These are phyloP conservation scores for Leccinum broughii DNA, from an alignment of 768 basidiomycete species.

Conservation along the genomic window DNA sequence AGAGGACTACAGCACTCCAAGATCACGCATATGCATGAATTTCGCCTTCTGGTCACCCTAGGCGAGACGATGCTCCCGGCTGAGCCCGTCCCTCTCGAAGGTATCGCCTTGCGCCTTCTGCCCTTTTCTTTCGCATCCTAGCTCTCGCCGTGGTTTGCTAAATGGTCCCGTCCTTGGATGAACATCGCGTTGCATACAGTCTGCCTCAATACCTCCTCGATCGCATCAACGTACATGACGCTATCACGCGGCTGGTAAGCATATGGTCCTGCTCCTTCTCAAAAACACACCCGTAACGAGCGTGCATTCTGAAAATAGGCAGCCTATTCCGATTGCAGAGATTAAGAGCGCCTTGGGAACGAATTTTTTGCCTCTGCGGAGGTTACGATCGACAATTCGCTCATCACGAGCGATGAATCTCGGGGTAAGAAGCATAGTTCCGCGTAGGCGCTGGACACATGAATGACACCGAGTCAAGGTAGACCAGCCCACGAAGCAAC, in stretches of 20 bases:
- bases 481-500: conserved; percentile 18
- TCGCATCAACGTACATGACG: conserved; percentile 29
- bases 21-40: neutral
- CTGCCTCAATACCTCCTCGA: conserved; percentile 27
- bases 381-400: conserved; percentile 24
- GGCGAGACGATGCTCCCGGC: conserved; percentile 4
- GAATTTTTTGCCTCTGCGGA: conserved; percentile 29
- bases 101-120: conserved; percentile 11
- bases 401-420: conserved; percentile 23
- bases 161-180: conserved; percentile 14
- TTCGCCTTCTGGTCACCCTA: neutral
- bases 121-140: neutral
- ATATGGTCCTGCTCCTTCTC: neutral
- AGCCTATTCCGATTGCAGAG: conserved; percentile 27
- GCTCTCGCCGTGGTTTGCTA: neutral
- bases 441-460: neutral
- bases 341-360: conserved; percentile 27
- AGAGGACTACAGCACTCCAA: neutral
- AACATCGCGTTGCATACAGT: conserved; percentile 15
- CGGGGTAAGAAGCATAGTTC: conserved; percentile 7
- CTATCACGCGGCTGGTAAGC: conserved; percentile 28
- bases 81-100: conserved; percentile 6
- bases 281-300: neutral
- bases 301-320: conserved; percentile 11
- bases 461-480: conserved; percentile 13